Base-by-base conservation (phyloP, 2,329 filamentous ascomycete species). In the Knufia fluminis region DNA sequence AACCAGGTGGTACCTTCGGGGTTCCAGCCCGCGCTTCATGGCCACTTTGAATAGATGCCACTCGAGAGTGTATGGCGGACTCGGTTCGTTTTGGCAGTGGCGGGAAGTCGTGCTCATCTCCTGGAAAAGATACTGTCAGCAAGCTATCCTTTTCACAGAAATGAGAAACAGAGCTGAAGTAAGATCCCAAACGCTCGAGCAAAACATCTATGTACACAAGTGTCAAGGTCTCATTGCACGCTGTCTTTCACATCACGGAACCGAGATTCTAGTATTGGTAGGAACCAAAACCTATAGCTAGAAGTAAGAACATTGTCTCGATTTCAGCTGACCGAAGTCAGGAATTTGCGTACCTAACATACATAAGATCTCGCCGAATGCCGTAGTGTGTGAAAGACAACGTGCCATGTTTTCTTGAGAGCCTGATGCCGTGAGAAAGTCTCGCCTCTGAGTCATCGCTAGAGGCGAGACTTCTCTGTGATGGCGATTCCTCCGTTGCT, bases 41-140 rank as follows among this genome's bases (percentile, higher is more conserved):
- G 14, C 42, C 24, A 24, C 57, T 59, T 39, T 61, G 38, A 60
- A 60, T 36, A 65, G 58, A 56, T 64, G 65, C 48, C 60, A 66
- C 50, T 61, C 61, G 35, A 57, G 52, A 67, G 63, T 47, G 68
- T 61, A 57, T 66, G 62, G 43, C 59, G 60, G 65, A 46, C 10
- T 64, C 59, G 7, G 60, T 56, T n/a, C 59, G 61, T 19, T 58
- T 51, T 28, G 63, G 68, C 19, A 73, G 61, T 42, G 70, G 71
- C 23, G 71, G 70, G 41, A 74, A 73, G 14, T 74, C 69, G 57
- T 70, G 66, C 43, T 71, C 65, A 53, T 70, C 70, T 66, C 63
- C 59, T 59, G 52, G 52, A 51, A 35, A 33, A 22, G 10, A 32
- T 3, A 20, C 16, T 3, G 33, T 48, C 36, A 48, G 45, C 35